Evolutionary conservation across 1,284 basidiomycete genomes (phyloP).

Genomic region (Cutaneotrichosporon curvatum): DNA sequence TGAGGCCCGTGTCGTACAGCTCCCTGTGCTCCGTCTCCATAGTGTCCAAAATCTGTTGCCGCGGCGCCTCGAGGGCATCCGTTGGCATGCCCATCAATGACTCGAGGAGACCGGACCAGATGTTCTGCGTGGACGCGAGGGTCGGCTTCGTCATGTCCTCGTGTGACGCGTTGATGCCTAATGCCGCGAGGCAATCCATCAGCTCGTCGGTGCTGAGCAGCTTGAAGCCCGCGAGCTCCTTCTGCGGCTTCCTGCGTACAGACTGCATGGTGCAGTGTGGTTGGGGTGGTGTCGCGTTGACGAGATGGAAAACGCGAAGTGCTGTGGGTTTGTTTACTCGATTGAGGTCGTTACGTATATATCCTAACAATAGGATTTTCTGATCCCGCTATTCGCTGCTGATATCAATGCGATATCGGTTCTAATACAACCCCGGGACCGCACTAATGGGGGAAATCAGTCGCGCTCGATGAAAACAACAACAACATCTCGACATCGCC

Average conservation of each 20-base stretch:
- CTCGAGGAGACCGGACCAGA: slow-evolving; percentile 53
- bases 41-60: slow-evolving; percentile 53
- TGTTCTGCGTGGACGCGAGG: slow-evolving; percentile 57
- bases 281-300: background rate
- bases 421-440: background rate
- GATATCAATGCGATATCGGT: too few relatives aligned
- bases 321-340: slow-evolving; percentile 5
- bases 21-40: slow-evolving; percentile 51
- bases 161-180: slow-evolving; percentile 50
- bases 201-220: slow-evolving; percentile 26
- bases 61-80: slow-evolving; percentile 57
- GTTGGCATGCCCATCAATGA: slow-evolving; percentile 60
- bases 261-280: background rate
- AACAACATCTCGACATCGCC: background rate
- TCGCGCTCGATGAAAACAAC: slow-evolving; percentile 12
- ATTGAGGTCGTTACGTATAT: too few relatives aligned
- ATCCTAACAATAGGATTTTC: too few relatives aligned
- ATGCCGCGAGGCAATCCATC: slow-evolving; percentile 29
- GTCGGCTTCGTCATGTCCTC: slow-evolving; percentile 66
- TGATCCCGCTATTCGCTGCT: background rate
- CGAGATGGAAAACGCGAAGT: background rate
- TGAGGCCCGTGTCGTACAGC: slow-evolving; percentile 55
- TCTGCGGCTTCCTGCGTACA: slow-evolving; percentile 17
- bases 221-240: slow-evolving; percentile 28
- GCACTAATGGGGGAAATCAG: slow-evolving; percentile 7